phyloP scores from a whole-genome alignment of 306 rosid genomes.

The Lathyrus oleraceus region DNA sequence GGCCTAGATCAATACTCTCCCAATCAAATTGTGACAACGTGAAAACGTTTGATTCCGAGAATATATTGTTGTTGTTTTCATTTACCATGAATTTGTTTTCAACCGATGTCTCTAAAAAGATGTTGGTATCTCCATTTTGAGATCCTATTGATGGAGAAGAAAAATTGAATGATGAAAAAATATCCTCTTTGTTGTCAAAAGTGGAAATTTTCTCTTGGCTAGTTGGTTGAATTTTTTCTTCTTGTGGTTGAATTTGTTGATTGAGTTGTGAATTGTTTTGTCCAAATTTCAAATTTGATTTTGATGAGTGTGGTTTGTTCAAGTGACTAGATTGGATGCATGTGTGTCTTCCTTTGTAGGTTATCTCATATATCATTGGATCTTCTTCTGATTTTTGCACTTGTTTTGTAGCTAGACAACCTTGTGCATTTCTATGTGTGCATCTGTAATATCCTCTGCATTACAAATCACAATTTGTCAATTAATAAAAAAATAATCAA shows the following conservation, averaged over 20 bases:
- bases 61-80: conserved; percentile 31
- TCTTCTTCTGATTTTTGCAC: conserved; percentile 77
- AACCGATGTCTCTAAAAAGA: conserved; percentile 40
- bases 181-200: conserved; percentile 41
- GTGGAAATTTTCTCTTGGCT: conserved; percentile 21
- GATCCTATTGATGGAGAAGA: conserved; percentile 44
- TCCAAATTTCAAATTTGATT: conserved; percentile 26
- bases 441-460: conserved; percentile 89
- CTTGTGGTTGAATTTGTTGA: conserved; percentile 29
- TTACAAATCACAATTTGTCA: conserved; percentile 24
- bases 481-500: background rate
- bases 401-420: conserved; percentile 85
- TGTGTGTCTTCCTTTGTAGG: conserved; percentile 68
- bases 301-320: conserved; percentile 34
- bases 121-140: conserved; percentile 41
- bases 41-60: conserved; percentile 54
- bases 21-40: conserved; percentile 37
- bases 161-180: conserved; percentile 55
- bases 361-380: conserved; percentile 46
- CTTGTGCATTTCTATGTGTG: conserved; percentile 60
- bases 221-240: conserved; percentile 35
- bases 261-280: conserved; percentile 32
- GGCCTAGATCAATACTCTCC: conserved; percentile 39
- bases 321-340: conserved; percentile 50
- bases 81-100: conserved; percentile 39